Base-by-base conservation (phyloP, 352 stramenopile species). In the Peronospora belbahrii region DNA sequence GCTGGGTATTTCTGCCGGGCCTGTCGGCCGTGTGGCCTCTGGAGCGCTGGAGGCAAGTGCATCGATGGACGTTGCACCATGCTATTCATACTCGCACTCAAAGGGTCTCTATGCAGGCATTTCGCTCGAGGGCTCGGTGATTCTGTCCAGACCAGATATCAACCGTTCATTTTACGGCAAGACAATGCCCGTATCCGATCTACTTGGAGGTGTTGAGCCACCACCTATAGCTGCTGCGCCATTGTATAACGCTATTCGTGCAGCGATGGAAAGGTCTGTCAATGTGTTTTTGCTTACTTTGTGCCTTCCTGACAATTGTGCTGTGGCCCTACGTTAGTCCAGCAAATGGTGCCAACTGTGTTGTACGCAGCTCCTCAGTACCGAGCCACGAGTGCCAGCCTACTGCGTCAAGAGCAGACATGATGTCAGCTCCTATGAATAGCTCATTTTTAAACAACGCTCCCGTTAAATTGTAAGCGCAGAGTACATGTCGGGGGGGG, bases 91-190 rank as follows among this genome's bases (percentile, higher is more conserved):
- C 65, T 94, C 87, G 18, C 86, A 94, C 59, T 87, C 74, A 15
- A 92, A 95, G 48, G 89, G 89, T 13, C 62, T 96, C 2, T 97
- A 94, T 43, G 77, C 78, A 2, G 89, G 89, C 34, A 78, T 96
- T 39, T 91, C 78, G 20, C 66, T 97, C 13, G 86, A 97, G 56
- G 85, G 81, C n/a, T 90, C 85, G 6, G 62, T 97, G 18, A 80
- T 96, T 23, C 68, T 94, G n/a, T 68, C 84, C 8, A 85, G 94
- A 17, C 54, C 79, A 10, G 82, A 94, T 37, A 82, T 97, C 36
- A 98, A 98, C 60, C 67, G 75, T 17, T 75, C 74, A 20, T 98
- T 97, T 61, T 98, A 98, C 61, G 86, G 87, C 23, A 74, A 74
- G 20, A 61, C 74, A 11, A 58, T 96, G 13, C 48, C 67, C 23